Percentiles rank a stretch among this genome's conserved stretches.
These are phyloP conservation scores for Vitis labrusca DNA, from an alignment of 164 flowering plant species.

Conservation along the genomic window DNA sequence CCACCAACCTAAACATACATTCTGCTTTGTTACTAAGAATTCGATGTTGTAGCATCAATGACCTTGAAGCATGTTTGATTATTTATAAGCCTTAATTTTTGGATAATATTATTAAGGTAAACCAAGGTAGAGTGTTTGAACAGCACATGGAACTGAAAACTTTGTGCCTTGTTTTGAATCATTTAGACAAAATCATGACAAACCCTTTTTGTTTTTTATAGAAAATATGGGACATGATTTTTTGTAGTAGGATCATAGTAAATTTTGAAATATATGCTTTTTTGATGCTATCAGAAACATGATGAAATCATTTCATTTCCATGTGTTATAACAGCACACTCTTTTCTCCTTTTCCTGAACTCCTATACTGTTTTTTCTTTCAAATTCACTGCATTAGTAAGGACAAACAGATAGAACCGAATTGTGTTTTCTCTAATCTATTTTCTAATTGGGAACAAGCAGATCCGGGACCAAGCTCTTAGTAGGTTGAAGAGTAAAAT, in stretches of 20 bases:
- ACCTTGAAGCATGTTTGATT: no score
- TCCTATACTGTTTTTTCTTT: not conserved
- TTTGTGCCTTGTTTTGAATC: not conserved
- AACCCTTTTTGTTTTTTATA: not conserved
- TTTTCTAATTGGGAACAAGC: constrained; percentile 20
- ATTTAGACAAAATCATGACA: not conserved
- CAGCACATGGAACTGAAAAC: not conserved
- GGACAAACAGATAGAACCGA: not conserved
- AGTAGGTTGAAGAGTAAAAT: constrained; percentile 78
- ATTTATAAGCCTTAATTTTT: no score
- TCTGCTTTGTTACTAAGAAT: no score
- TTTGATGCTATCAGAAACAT: no score
- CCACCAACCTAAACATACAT: not conserved
- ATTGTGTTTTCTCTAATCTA: constrained; percentile 7
- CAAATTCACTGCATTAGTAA: not conserved
- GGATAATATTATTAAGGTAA: not conserved
- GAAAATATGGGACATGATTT: not conserved
- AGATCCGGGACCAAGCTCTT: constrained; percentile 75
- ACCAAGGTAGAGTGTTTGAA: not conserved
- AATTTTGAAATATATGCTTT: no score
- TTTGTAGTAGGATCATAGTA: no score
- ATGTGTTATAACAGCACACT: not conserved
- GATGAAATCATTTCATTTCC: not conserved
- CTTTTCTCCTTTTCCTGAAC: not conserved
- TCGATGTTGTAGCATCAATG: no score